These are phyloP conservation scores for Oropetium thomaeum DNA, from an alignment of 176 grass and related monocot species.

Conservation along the genomic window DNA sequence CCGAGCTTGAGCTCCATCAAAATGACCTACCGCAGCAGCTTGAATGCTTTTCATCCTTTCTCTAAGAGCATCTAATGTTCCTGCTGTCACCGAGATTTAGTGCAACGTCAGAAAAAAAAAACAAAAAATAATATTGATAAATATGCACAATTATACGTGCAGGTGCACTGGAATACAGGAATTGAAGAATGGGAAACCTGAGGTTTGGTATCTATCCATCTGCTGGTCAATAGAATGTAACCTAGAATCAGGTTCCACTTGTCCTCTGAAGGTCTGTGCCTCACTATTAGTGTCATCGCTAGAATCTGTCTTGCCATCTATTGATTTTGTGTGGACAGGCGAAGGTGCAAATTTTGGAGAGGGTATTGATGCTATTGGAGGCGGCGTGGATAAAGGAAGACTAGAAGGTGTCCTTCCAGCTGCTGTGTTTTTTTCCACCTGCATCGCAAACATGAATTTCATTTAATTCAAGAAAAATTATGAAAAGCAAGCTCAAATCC, in stretches of 20 bases:
- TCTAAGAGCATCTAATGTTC: constrained; percentile 77
- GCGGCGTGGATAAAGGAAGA: constrained; percentile 85
- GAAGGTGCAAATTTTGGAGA: constrained; percentile 93
- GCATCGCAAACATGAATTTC: constrained; percentile 26
- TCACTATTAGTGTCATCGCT: constrained; percentile 43
- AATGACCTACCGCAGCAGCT: constrained; percentile 74
- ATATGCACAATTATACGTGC: not conserved
- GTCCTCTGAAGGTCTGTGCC: constrained; percentile 46
- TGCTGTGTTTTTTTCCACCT: constrained; percentile 95
- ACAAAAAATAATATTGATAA: not conserved
- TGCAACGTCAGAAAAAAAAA: constrained; percentile 11
- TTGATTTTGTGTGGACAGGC: constrained; percentile 79
- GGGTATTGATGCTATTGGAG: constrained; percentile 80
- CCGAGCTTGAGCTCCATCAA: constrained; percentile 55
- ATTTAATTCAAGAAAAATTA: not conserved
- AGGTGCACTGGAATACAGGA: not conserved
- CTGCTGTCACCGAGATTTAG: constrained; percentile 13
- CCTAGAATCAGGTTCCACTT: constrained; percentile 45
- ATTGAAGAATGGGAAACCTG: constrained; percentile 41
- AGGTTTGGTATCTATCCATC: constrained; percentile 56
- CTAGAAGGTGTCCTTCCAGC: constrained; percentile 85
- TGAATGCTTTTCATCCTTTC: constrained; percentile 99
- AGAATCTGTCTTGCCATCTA: constrained; percentile 45
- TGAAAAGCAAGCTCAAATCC: not conserved
- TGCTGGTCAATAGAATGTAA: constrained; percentile 47